A percentile compares a stretch with the other conserved stretches of the same genome.
Evolutionary conservation across 176 grass and related monocot genomes (phyloP).

Genomic region (Phragmites australis): DNA sequence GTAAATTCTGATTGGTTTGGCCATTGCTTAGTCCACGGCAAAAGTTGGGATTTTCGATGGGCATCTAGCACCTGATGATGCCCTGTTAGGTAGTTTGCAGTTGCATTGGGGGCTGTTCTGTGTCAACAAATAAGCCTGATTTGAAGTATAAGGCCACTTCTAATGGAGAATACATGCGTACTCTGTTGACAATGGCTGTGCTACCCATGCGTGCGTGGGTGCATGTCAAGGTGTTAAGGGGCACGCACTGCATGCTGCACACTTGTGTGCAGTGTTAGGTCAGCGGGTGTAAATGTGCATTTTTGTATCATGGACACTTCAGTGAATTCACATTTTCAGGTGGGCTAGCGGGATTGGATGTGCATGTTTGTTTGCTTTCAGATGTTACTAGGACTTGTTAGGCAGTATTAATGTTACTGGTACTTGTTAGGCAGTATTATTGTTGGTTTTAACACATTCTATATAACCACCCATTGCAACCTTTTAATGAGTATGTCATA

Average conservation of each 20-base stretch:
- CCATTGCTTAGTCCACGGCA: neutral
- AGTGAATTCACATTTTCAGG: neutral
- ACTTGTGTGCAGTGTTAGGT: neutral
- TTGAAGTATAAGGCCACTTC: neutral
- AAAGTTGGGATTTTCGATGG: no score
- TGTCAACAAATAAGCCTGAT: neutral
- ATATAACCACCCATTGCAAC: neutral
- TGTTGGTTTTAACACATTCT: neutral
- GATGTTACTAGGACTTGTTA: neutral
- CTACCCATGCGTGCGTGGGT: no score
- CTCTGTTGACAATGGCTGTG: neutral
- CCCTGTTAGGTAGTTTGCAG: neutral
- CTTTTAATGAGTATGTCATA: neutral
- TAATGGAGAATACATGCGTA: no score
- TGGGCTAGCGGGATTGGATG: neutral
- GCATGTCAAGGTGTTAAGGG: neutral
- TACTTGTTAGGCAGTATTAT: no score
- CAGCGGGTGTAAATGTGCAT: neutral
- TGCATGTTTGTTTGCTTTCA: neutral
- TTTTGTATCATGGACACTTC: neutral
- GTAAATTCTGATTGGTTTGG: neutral
- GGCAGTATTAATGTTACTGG: neutral
- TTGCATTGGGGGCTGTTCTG: neutral
- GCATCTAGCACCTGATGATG: no score
- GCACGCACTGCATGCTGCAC: neutral